Evolutionary conservation across 108 stramenopile species (phyloP), one percentile per base, ranked within the genome.

Genomic region (Skeletonema menzelii): DNA sequence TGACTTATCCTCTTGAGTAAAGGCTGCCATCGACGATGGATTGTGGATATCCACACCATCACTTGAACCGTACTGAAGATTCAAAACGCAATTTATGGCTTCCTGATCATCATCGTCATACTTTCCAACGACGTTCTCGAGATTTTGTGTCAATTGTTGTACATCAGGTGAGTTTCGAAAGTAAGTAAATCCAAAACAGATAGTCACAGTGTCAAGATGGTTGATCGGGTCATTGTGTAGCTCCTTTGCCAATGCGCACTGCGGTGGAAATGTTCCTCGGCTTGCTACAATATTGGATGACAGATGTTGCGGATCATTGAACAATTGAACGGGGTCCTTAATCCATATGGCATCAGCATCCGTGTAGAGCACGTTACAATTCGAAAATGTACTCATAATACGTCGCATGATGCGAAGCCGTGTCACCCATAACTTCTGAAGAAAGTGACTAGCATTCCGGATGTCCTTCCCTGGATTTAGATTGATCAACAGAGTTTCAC

Each of bases 251-350:
- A 59, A 15, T 27, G 59, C 13, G 8, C 59, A 59, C 0, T 59
- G 13, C 10, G 0, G 26, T 14, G 59, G 59, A 59, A 28, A 59
- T 27, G 59, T 59, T 59, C 30, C 59, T 59, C 31, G 22, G 31
- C 59, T 59, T 59, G 59, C 31, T 32, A 59, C 59, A 59, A 59
- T 59, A 59, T 59, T 47, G 46, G 46, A 47, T 47, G 46, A 47
- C 7, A 17, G 46, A 47, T 47, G 46, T 47, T 47, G n/a, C 7
- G 46, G 46, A 47, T 47, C 5, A 47, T 47, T 17, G 7, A 6
- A 47, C n/a, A 47, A 17, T 17, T 47, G 46, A 6, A 6, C 46
- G 2, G 46, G 46, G 46, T 47, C 46, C 46, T 47, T n/a, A 17
- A 47, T 3, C 46, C 46, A 47, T 6, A 47, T 17, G n/a, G 46